phyloP scores from a whole-genome alignment of 768 basidiomycete genomes.

The Rhodotorula toruloides region DNA sequence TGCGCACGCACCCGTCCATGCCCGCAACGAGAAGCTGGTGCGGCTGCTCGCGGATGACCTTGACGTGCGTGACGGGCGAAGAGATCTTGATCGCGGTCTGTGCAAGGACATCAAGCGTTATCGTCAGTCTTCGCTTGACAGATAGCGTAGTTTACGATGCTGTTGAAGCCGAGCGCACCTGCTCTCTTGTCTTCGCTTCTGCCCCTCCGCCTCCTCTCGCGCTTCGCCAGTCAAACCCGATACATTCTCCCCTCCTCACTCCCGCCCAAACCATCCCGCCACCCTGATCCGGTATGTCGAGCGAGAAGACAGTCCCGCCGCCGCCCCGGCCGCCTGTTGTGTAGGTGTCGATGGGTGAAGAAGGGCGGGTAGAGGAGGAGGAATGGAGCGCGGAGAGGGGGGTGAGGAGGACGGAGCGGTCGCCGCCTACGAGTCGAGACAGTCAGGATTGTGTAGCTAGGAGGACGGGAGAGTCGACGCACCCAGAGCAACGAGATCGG shows the following conservation, averaged over 20 bases:
- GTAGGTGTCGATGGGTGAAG: slow-evolving; percentile 17
- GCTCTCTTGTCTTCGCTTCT: background rate
- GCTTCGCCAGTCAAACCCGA: slow-evolving; percentile 14
- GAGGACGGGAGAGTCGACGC: background rate
- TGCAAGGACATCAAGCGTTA: too few species aligned
- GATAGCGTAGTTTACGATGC: too few species aligned
- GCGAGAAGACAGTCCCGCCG: slow-evolving; percentile 33
- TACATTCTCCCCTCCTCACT: slow-evolving; percentile 12
- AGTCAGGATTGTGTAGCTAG: too few species aligned
- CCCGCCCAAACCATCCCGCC: slow-evolving; percentile 27
- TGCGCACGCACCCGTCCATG: slow-evolving; percentile 27
- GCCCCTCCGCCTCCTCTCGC: background rate
- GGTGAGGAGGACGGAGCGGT: slow-evolving; percentile 27
- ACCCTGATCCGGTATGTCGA: background rate
- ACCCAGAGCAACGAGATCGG: slow-evolving; percentile 25
- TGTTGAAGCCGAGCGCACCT: slow-evolving; percentile 3
- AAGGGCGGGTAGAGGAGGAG: background rate
- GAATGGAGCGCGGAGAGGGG: slow-evolving; percentile 11
- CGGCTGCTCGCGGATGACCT: slow-evolving; percentile 5
- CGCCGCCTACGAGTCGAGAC: slow-evolving; percentile 8
- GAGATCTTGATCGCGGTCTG: slow-evolving; percentile 14
- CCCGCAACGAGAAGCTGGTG: slow-evolving; percentile 11
- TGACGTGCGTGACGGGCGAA: slow-evolving; percentile 25
- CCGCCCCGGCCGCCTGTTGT: slow-evolving; percentile 19
- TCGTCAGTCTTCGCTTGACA: background rate